These are phyloP conservation scores for Aspergillus hiratsukae DNA, from an alignment of 2,329 filamentous ascomycete genomes.

Conservation along the genomic window DNA sequence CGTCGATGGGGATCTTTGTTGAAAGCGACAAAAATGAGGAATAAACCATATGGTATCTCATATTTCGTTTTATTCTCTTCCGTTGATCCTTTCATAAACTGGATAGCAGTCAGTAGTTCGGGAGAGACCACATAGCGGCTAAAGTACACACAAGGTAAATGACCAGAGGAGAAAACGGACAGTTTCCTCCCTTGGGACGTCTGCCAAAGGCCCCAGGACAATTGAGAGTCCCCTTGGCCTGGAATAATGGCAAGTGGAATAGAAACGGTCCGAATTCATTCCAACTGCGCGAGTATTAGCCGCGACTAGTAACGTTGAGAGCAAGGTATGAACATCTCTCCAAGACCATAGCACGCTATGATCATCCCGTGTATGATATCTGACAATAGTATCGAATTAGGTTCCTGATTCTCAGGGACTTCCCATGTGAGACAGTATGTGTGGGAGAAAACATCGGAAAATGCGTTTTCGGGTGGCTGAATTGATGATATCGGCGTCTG, in stretches of 20 bases:
- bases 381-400: not conserved
- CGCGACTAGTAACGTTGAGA: not conserved
- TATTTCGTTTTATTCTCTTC: not conserved
- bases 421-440: not conserved
- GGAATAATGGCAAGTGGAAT: not conserved
- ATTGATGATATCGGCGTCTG: not conserved
- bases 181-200: not conserved
- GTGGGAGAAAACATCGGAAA: not conserved
- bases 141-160: not conserved
- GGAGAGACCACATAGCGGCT: not conserved
- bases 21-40: not conserved
- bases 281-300: not conserved
- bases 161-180: not conserved
- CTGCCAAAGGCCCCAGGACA: not conserved
- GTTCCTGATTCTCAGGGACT: not conserved
- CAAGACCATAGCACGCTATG: not conserved
- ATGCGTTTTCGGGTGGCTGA: not conserved
- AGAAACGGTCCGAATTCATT: not conserved
- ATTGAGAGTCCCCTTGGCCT: not conserved
- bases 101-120: not conserved
- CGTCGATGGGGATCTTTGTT: not conserved
- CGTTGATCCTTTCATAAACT: not conserved
- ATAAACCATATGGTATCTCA: not conserved
- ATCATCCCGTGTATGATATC: not conserved
- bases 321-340: not conserved